Base-by-base conservation (phyloP, 1,139 yeast species). In the Zygosaccharomyces sapae region DNA sequence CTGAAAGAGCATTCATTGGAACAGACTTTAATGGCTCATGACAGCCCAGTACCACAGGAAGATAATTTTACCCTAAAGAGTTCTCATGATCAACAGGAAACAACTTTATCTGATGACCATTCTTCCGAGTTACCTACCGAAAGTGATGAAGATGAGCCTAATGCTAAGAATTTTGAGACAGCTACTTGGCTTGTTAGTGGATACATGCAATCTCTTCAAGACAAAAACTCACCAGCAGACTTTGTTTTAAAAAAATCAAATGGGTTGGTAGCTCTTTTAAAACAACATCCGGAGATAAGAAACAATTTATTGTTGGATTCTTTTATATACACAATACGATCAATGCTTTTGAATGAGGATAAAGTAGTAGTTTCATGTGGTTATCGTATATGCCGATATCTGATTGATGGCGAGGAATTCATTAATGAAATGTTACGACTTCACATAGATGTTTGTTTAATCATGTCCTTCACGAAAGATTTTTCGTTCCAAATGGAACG, bases 311-410 rank as follows among this genome's bases (percentile, higher is more conserved):
- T 79, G 2, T 66, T 87, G 45, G 73, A 80, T 24, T 79, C 81
- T 3, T 78, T 87, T 44, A 73, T 86, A 37, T 72, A 72, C 49
- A 74, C 80, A 41, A 72, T 89, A 18, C 83, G 80, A 56, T 75
- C 76, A 36, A 72, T 88, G 66, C 67, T 89, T 19, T 70, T 79
- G 40, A 81, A 79, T 57, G 69, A 69, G 4, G 75, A 78, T 37
- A 75, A 84, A 25, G 83, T 81, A 52, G 85, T 86, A 1, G 73
- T 82, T 12, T 85, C 92, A 1, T 76, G 87, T 4, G 95, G 92
- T 0, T 88, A 81, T 64, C 72, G 95, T 44, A 74, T 89, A 2
- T 75, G 88, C 29, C 71, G 96, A 18, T 77, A 83, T 54, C 71
- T 85, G 19, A 71, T 85, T 29, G 74, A 77, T 22, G 79, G 79